Evolutionary conservation across 2,329 filamentous ascomycete genomes (phyloP), one percentile per base, ranked within the genome.

Genomic region (Cladosporium sp.): DNA sequence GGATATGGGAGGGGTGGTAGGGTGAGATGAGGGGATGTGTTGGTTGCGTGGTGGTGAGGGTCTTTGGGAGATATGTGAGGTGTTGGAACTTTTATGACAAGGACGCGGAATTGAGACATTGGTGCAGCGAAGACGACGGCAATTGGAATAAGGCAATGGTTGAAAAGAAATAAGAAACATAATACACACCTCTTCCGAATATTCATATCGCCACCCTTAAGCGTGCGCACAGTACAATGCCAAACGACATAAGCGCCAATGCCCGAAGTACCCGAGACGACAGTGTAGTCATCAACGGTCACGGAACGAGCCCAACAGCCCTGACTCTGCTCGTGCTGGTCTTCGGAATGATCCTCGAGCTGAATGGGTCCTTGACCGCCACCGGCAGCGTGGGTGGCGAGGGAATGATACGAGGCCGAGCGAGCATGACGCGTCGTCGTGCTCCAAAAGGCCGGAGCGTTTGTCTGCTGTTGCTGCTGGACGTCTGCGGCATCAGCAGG

Each of bases 191-290:
- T 77, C 70, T 83, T 83, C 38, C 63, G 55, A 7, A 68, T 54
- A 36, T 52, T 57, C 51, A 65, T 50, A 51, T 53, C 59, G 56
- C 56, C 68, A 60, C 59, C 89, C 68, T 83, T 85, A 43, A 97
- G 72, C 3, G 90, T 96, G 67, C 93, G 84, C 38, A 98, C 88
- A 41, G 78, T 82, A 62, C 93, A 90, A 64, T 89, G 93, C 88
- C 88, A 98, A 7, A 95, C 90, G 1, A 96, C 88, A 71, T 97
- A 98, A 2, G 91, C 87, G n/a, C 92, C 92, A 41, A 84, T 71
- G 5, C 78, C 78, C 3, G 76, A 71, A 45, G 72, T 76, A 7
- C 80, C 82, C 53, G 76, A 74, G 25, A 85, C 76, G 55, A 85
- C 73, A 29, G 78, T 75, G 69, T 83, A 77, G 61, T 83, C 80